Conservation (phyloP, 1,139 yeast genomes). For the Pneumocystis murina region DNA sequence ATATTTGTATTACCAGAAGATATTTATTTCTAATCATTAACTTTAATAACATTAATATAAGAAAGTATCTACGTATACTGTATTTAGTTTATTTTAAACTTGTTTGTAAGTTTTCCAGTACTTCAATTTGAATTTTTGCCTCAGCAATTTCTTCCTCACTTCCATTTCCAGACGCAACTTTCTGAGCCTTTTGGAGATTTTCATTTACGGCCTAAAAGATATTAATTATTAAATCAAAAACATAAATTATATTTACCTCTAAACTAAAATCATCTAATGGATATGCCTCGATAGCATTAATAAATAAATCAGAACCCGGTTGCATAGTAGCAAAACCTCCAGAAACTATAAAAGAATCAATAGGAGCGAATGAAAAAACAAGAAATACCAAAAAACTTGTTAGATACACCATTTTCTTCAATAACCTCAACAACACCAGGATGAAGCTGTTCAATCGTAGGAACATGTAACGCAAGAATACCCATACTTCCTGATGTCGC, state of each 20-base stretch:
- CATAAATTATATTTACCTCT: constrained; percentile 25
- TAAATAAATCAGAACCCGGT: constrained; percentile 82
- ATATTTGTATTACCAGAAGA: constrained; percentile 16
- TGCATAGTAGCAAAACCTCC: constrained; percentile 97
- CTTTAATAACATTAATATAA: background rate
- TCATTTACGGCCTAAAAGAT: constrained; percentile 44
- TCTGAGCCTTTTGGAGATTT: constrained; percentile 86
- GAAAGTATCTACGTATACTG: background rate
- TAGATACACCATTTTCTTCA: constrained; percentile 60
- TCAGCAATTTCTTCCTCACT: constrained; percentile 75
- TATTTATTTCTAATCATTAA: background rate
- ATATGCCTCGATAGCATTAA: constrained; percentile 92
- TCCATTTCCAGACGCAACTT: constrained; percentile 72
- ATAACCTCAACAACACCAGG: constrained; percentile 93
- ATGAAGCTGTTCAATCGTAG: constrained; percentile 88
- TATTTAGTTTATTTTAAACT: background rate
- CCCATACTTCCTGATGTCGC: constrained; percentile 95
- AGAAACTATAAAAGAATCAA: constrained; percentile 34
- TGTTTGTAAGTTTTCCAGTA: constrained; percentile 19
- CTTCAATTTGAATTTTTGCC: constrained; percentile 91
- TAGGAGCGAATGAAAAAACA: background rate
- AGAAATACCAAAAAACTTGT: constrained; percentile 43
- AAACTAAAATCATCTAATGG: constrained; percentile 79
- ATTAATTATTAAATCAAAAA: background rate
- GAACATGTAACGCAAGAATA: constrained; percentile 95